Percentiles rank a stretch among this genome's conserved stretches.
These are phyloP conservation scores for Boletus rufocinnamomeus DNA, from an alignment of 768 basidiomycete species.

Conservation along the genomic window DNA sequence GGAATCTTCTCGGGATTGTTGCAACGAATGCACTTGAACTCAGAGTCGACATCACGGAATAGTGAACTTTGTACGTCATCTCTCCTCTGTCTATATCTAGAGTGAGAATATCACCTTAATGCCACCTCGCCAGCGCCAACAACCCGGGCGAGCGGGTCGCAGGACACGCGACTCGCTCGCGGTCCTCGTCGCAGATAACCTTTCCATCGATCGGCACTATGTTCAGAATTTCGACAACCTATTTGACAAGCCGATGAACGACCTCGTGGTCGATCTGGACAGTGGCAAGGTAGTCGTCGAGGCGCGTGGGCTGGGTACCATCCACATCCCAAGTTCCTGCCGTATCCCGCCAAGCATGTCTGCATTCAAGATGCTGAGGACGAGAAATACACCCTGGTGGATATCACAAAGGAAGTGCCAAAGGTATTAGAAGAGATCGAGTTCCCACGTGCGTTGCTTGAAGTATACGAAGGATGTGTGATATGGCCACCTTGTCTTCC, in stretches of 20 bases:
- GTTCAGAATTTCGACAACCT: conserved; percentile 67
- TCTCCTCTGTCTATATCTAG: neutral
- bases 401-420: too few relatives aligned
- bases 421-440: too few relatives aligned
- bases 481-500: too few relatives aligned
- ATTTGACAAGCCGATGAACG: conserved; percentile 60
- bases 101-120: too few relatives aligned
- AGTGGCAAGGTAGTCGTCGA: conserved; percentile 48
- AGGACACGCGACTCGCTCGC: conserved; percentile 79
- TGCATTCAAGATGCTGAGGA: too few relatives aligned
- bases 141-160: conserved; percentile 86
- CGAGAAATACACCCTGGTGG: too few relatives aligned
- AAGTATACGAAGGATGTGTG: too few relatives aligned
- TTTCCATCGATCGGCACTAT: conserved; percentile 77
- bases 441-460: too few relatives aligned
- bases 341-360: too few relatives aligned
- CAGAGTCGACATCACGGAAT: conserved; percentile 83
- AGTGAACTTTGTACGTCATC: conserved; percentile 70
- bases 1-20: conserved; percentile 72
- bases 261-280: conserved; percentile 59
- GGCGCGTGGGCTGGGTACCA: conserved; percentile 47
- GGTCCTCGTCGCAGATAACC: too few relatives aligned
- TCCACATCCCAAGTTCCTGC: too few relatives aligned
- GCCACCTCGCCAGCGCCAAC: conserved; percentile 62
- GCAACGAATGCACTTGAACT: conserved; percentile 92